A percentile compares a stretch with the other conserved stretches of the same genome.
Conservation (phyloP, 208 protist species). For the Phytomonas sp. region DNA sequence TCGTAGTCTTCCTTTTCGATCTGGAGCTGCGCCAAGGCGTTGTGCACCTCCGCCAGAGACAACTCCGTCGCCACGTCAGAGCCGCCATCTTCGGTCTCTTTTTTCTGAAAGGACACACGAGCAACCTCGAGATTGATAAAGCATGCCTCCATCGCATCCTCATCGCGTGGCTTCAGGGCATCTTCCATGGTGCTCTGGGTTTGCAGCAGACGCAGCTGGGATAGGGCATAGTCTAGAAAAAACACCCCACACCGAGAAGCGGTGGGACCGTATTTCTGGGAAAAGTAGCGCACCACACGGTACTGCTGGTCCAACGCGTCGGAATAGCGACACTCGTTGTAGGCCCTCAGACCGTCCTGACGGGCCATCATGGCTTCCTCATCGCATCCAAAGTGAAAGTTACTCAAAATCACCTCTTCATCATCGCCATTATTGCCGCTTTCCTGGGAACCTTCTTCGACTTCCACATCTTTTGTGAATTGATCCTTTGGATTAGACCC, state of each 20-base stretch:
- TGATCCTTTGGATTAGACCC: background rate
- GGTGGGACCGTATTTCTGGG: conserved; percentile 61
- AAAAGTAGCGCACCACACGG: conserved; percentile 71
- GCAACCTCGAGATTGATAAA: conserved; percentile 83
- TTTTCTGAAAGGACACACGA: conserved; percentile 69
- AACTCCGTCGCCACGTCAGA: conserved; percentile 19
- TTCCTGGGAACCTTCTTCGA: conserved; percentile 13
- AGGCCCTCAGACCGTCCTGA: conserved; percentile 33
- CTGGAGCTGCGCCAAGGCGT: conserved; percentile 70
- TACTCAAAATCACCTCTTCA: conserved; percentile 11
- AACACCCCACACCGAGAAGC: conserved; percentile 45
- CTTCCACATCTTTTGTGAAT: conserved; percentile 11
- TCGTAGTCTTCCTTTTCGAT: conserved; percentile 77
- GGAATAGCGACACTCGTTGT: conserved; percentile 62
- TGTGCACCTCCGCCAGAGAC: conserved; percentile 67
- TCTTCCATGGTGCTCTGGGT: conserved; percentile 46
- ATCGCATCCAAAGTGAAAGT: conserved; percentile 39
- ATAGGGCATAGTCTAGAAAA: conserved; percentile 87
- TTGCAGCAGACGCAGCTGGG: conserved; percentile 72
- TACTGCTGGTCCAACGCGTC: conserved; percentile 71
- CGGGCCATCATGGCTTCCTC: conserved; percentile 52
- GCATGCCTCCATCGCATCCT: conserved; percentile 74
- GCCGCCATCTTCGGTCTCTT: conserved; percentile 22
- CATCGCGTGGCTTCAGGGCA: conserved; percentile 53
- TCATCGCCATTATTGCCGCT: conserved; percentile 20